Base-by-base conservation (phyloP, 331 rosid genomes). In the Dryas integrifolia region DNA sequence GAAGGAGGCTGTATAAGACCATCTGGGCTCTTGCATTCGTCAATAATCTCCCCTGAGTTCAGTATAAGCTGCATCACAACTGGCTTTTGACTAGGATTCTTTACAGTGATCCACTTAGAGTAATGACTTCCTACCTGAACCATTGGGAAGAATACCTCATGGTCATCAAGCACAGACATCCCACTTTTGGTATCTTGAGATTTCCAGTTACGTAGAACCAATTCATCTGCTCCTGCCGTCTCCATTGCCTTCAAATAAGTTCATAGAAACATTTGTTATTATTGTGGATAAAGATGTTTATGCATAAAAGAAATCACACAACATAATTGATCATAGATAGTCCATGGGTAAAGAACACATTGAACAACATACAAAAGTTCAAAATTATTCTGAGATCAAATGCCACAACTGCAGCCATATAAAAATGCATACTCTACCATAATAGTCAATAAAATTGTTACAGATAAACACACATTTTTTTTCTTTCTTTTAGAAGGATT, bases 31-130 rank as follows among this genome's bases (percentile, higher is more conserved):
- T 75, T 76, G 87, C 98, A 95, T 47, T 81, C 81, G 62, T 85
- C 87, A 68, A 87, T 82, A 64, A 91, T 82, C 85, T 85, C 96
- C 73, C 91, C 96, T 0, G 93, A 83, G 78, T 95, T 95, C 79
- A 91, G 84, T 67, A 95, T 83, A 80, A 91, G 93, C 88, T 95
- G 97, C 92, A 91, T 79, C 56, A 84, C 79, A 82, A 95, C 96
- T 3, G 98, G 96, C 70, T 82, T 78, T 48, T 80, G 79, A 69
- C 93, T 84, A 18, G 98, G 98, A 80, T 95, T 95, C 83, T 81
- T 88, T 58, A 88, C 91, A 57, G 87, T 82, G 77, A 95, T 88
- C 97, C 96, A 84, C 84, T 76, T 80, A 15, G 96, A 80, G 74
- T 74, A 82, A 83, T 84, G 83, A 84, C 85, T 88, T 83, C 98